Evolutionary conservation across 768 basidiomycete species (phyloP).

Genomic region (Psilocybe cyanescens): DNA sequence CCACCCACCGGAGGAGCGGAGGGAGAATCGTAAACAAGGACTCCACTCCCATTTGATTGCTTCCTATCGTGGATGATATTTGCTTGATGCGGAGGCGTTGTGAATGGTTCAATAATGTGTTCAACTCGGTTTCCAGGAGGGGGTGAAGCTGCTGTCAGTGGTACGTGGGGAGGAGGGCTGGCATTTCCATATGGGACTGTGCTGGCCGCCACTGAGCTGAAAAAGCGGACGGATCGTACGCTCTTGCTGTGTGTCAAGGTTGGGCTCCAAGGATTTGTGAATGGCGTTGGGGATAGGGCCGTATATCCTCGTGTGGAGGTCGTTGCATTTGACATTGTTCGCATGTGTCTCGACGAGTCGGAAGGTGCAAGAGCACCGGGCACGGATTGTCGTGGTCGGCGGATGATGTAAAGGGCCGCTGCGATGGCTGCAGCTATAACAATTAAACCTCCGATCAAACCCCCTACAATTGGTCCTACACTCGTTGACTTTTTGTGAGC

Average conservation of each 20-base stretch:
- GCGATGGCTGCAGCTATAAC: constrained; percentile 32
- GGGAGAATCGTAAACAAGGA: constrained; percentile 34
- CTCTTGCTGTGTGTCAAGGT: constrained; percentile 37
- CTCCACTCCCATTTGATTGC: constrained; percentile 30
- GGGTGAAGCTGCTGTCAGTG: constrained; percentile 2
- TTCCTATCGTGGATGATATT: constrained; percentile 31
- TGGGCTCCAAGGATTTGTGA: constrained; percentile 26
- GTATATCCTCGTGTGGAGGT: constrained; percentile 26
- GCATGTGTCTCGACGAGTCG: constrained; percentile 23
- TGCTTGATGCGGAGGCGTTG: not conserved
- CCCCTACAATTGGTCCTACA: constrained; percentile 48
- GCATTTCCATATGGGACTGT: constrained; percentile 18
- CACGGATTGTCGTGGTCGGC: constrained; percentile 20
- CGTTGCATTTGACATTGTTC: constrained; percentile 29
- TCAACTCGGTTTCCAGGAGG: constrained; percentile 24
- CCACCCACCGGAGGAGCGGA: constrained; percentile 27
- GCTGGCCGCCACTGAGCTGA: constrained; percentile 28
- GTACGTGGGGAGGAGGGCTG: constrained; percentile 19
- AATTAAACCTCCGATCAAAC: constrained; percentile 44
- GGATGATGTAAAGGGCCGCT: constrained; percentile 31
- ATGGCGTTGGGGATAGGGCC: constrained; percentile 24
- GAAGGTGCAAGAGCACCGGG: constrained; percentile 10
- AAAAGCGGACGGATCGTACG: constrained; percentile 33
- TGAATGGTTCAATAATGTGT: constrained; percentile 11
- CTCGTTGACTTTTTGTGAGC: constrained; percentile 26